Evolutionary conservation across 371 early-diverging fungal species (phyloP), one percentile per base, ranked within the genome.

Genomic region (Apophysomyces sp.): DNA sequence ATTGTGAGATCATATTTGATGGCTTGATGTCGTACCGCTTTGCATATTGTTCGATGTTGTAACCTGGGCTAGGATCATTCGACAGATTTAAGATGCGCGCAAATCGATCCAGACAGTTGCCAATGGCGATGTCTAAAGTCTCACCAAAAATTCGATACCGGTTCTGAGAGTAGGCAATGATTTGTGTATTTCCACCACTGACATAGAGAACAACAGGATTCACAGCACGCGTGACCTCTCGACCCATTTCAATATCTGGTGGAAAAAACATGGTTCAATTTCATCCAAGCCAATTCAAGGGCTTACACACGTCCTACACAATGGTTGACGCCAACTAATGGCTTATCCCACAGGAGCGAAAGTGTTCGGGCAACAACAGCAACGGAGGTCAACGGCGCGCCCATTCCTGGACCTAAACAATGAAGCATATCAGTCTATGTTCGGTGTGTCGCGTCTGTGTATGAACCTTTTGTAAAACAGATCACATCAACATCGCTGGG

Each of bases 141-240:
- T 99, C 99, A 27, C 99, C 99, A 86, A 99, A 99, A 31, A 99
- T 99, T 34, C 94, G 87, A 74, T 99, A 99, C 55, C 93, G 74
- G 51, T 92, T 83, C 58, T 96, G 91, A 18, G 95, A 88, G 73
- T 98, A 99, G 3, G 98, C 97, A 72, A 99, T 99, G 11, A 99
- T 97, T 78, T 99, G 99, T 0, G 99, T 99, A 74, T 99, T 99
- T 34, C 99, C 99, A n/a, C 99, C 99, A 71, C 95, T 94, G 8
- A 98, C 99, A 76, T 99, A 99, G 7, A 99, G 82, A 15, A 99
- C 94, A 6, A 99, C 94, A 0, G 99, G 99, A 71, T 99, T 95
- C 3, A 86, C 63, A 0, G 99, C 99, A 28, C 92, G 92, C 3
- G 99, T 99, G 37, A 99, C 93, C 71, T 97, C 91, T 57, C 99